Evolutionary conservation across 352 stramenopile species (phyloP).

Genomic region (Stramenopiles sp.): DNA sequence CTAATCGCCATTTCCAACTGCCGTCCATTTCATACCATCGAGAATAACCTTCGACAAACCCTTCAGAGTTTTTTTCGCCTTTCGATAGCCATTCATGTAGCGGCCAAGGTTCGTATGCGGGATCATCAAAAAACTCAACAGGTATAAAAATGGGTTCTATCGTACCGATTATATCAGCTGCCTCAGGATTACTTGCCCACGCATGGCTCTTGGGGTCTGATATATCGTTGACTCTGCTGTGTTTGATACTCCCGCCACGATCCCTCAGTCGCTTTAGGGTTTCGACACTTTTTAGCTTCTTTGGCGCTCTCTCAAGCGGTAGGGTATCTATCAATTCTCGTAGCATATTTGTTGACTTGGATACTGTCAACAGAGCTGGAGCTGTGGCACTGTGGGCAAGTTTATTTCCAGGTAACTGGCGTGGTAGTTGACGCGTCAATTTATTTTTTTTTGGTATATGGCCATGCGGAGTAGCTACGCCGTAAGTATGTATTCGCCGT

Average conservation of each 20-base stretch:
- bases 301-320: background rate
- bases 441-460: background rate
- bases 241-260: background rate
- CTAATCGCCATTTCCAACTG: background rate
- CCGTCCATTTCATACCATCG: background rate
- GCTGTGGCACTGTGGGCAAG: background rate
- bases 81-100: background rate
- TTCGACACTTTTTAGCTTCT: background rate
- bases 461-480: background rate
- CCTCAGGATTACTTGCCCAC: background rate
- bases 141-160: conserved; percentile 7
- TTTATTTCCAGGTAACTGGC: background rate
- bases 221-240: background rate
- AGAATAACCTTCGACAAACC: background rate
- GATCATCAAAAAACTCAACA: background rate
- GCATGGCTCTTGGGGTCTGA: background rate
- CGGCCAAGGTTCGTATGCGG: background rate
- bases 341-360: background rate
- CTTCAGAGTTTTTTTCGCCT: background rate
- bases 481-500: background rate
- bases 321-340: background rate
- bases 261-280: background rate
- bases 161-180: background rate
- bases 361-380: background rate
- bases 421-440: background rate